These are phyloP conservation scores for Geotrichum fermentans DNA, from an alignment of 1,139 yeast species.

Conservation along the genomic window DNA sequence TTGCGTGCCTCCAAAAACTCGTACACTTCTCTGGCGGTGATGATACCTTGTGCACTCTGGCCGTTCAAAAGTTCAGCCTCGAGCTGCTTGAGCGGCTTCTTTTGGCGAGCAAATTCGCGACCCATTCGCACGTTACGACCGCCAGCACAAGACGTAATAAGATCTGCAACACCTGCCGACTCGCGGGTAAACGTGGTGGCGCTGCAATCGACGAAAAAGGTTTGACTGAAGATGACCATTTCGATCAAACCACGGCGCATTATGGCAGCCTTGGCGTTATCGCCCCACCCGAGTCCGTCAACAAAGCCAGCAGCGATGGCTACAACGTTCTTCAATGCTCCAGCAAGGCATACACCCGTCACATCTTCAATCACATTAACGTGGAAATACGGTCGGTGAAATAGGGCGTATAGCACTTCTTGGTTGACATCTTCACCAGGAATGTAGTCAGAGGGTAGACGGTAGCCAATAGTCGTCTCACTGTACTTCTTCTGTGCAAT, in stretches of 20 bases:
- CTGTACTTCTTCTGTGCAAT: slow-evolving; percentile 92
- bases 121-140: slow-evolving; percentile 94
- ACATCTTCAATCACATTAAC: slow-evolving; percentile 84
- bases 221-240: slow-evolving; percentile 76
- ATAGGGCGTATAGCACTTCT: slow-evolving; percentile 59
- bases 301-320: slow-evolving; percentile 94
- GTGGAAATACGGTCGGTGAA: slow-evolving; percentile 95
- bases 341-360: slow-evolving; percentile 90
- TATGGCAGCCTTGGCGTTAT: slow-evolving; percentile 91
- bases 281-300: slow-evolving; percentile 97
- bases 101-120: slow-evolving; percentile 49
- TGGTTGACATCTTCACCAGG: slow-evolving; percentile 76
- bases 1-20: slow-evolving; percentile 64
- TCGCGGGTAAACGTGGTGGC: slow-evolving; percentile 83
- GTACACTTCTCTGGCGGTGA: slow-evolving; percentile 84
- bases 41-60: slow-evolving; percentile 90
- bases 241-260: slow-evolving; percentile 91
- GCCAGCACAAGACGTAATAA: slow-evolving; percentile 93
- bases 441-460: slow-evolving; percentile 52
- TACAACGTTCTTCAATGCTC: slow-evolving; percentile 90
- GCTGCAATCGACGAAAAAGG: slow-evolving; percentile 63
- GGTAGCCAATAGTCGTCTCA: slow-evolving; percentile 91
- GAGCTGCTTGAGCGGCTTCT: slow-evolving; percentile 68
- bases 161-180: slow-evolving; percentile 94
- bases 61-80: slow-evolving; percentile 83